phyloP scores from a whole-genome alignment of 192 early-diverging fungal species.

The Backusella parvicylindrica region DNA sequence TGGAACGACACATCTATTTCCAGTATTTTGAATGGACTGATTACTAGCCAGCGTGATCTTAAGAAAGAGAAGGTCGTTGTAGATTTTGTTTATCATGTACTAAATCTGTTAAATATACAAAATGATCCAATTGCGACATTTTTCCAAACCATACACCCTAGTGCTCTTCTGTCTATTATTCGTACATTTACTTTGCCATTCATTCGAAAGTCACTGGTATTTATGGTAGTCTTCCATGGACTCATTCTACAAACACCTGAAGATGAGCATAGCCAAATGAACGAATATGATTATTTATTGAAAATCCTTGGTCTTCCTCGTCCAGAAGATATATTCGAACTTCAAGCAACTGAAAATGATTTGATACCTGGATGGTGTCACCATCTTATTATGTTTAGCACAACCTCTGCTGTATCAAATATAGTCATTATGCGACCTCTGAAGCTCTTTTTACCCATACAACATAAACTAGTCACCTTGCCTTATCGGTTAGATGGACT shows the following conservation, averaged over 20 bases:
- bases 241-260: slow-evolving; percentile 45
- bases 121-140: not conserved
- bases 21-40: not conserved
- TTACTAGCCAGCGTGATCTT: not conserved
- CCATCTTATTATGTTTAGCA: not conserved
- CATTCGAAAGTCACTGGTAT: slow-evolving; percentile 61
- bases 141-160: slow-evolving; percentile 9
- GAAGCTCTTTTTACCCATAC: slow-evolving; percentile 44
- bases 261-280: slow-evolving; percentile 21
- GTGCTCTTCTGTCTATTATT: slow-evolving; percentile 7
- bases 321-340: slow-evolving; percentile 54
- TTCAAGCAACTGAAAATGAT: not conserved
- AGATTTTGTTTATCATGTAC: slow-evolving; percentile 6
- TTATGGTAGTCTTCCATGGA: slow-evolving; percentile 64
- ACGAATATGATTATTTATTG: slow-evolving; percentile 69
- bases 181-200: slow-evolving; percentile 69
- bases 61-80: not conserved
- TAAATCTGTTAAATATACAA: slow-evolving; percentile 11
- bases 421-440: slow-evolving; percentile 2
- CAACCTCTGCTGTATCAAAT: too few relatives aligned
- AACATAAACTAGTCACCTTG: slow-evolving; percentile 59
- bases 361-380: slow-evolving; percentile 22
- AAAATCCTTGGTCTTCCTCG: slow-evolving; percentile 68
- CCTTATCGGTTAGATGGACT: slow-evolving; percentile 80
- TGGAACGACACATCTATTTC: not conserved